phyloP scores from a whole-genome alignment of 768 basidiomycete genomes.

The Leucocoprinus sp. region DNA sequence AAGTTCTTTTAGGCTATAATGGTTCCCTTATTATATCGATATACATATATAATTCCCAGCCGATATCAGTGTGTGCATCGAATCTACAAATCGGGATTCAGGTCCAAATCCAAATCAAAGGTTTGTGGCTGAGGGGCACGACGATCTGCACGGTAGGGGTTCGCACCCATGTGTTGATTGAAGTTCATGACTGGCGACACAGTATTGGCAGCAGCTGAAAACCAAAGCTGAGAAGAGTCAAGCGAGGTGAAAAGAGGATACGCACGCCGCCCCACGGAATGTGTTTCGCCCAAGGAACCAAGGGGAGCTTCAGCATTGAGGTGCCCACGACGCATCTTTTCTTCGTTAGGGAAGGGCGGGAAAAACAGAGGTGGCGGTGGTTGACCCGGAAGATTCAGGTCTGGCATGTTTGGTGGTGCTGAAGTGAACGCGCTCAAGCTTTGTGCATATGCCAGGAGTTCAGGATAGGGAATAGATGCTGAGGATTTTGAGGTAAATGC shows the following conservation, averaged over 20 bases:
- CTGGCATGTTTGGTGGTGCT: slow-evolving; percentile 83
- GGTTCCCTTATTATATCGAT: neutral
- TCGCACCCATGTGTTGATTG: slow-evolving; percentile 44
- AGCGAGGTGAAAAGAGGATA: slow-evolving; percentile 7
- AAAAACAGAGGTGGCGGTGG: slow-evolving; percentile 76
- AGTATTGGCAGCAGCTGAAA: slow-evolving; percentile 41
- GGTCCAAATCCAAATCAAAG: slow-evolving; percentile 77
- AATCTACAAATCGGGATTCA: slow-evolving; percentile 67
- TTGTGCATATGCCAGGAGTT: slow-evolving; percentile 77
- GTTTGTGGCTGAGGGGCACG: slow-evolving; percentile 51
- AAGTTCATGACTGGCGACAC: slow-evolving; percentile 46
- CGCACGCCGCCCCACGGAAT: slow-evolving; percentile 72
- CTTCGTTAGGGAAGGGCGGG: slow-evolving; percentile 87
- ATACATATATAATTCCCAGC: slow-evolving; percentile 3
- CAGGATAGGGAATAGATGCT: slow-evolving; percentile 79
- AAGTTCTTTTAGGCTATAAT: neutral
- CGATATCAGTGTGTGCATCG: neutral
- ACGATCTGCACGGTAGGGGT: slow-evolving; percentile 67
- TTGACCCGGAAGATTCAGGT: slow-evolving; percentile 59
- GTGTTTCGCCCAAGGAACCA: slow-evolving; percentile 71
- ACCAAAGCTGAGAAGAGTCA: slow-evolving; percentile 9
- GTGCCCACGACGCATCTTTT: slow-evolving; percentile 79
- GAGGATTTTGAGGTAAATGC: slow-evolving; percentile 1
- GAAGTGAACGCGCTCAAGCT: slow-evolving; percentile 82
- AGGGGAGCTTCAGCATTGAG: slow-evolving; percentile 77